Evolutionary conservation across 1,284 basidiomycete species (phyloP).

Genomic region (Wolfiporia cocos): DNA sequence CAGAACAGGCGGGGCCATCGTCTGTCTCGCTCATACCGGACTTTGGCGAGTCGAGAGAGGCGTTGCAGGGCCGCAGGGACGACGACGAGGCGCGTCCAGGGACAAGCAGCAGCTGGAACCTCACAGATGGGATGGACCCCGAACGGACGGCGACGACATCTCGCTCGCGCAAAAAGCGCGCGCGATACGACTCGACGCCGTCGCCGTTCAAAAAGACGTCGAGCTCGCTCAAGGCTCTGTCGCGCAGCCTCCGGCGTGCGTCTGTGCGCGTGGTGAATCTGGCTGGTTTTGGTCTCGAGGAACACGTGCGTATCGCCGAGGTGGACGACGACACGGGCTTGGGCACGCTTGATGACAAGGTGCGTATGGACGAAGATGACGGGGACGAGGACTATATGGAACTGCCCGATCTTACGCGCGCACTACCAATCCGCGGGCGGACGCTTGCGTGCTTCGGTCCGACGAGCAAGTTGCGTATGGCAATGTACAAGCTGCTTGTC

Average conservation of each 20-base stretch:
- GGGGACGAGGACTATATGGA: slow-evolving; percentile 26
- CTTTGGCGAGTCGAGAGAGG: slow-evolving; percentile 28
- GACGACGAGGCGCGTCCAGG: slow-evolving; percentile 44
- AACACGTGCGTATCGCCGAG: slow-evolving; percentile 50
- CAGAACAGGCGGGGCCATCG: slow-evolving; percentile 40
- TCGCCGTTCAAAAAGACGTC: slow-evolving; percentile 56
- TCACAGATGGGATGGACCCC: slow-evolving; percentile 22
- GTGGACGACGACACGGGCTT: slow-evolving; percentile 14
- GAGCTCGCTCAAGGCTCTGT: slow-evolving; percentile 50
- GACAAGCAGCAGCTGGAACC: slow-evolving; percentile 23
- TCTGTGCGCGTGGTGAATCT: slow-evolving; percentile 84
- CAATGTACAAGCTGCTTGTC: slow-evolving; percentile 63
- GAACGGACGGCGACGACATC: slow-evolving; percentile 30
- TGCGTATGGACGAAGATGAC: slow-evolving; percentile 20
- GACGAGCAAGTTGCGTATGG: slow-evolving; percentile 53
- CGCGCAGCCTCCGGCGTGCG: slow-evolving; percentile 57
- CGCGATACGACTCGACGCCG: slow-evolving; percentile 44
- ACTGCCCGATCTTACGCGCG: slow-evolving; percentile 39
- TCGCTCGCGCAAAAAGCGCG: slow-evolving; percentile 35
- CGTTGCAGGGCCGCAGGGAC: slow-evolving; percentile 37
- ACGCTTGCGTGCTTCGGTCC: slow-evolving; percentile 79
- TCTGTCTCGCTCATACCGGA: slow-evolving; percentile 43
- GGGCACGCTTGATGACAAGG: slow-evolving; percentile 18
- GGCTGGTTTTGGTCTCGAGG: slow-evolving; percentile 55
- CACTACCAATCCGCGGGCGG: slow-evolving; percentile 65